Conservation (phyloP, 176 grass and related monocot genomes). For the bread wheat (Triticum aestivum) region IWGSC_CS_RefSeq_v2.1 NC_057802.1:365976966-365977465, state of each 20-base stretch:
- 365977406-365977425: constrained; percentile 11
- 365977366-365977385: neutral
- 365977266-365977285: neutral
- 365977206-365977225: constrained; percentile 7
- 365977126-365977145: neutral
- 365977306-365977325: neutral
- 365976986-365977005: neutral
- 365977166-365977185: constrained; percentile 19
- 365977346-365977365: constrained; percentile 30
- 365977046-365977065: neutral
- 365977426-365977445: constrained; percentile 16
- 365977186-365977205: neutral
- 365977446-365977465: constrained; percentile 23
- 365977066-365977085: neutral
- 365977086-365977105: constrained; percentile 9
- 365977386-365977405: constrained; percentile 32
- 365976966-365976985: neutral
- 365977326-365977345: constrained; percentile 19
- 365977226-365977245: neutral
- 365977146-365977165: neutral
- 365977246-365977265: constrained; percentile 13
- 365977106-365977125: neutral
- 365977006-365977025: neutral
- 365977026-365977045: neutral
- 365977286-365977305: neutral